These are phyloP conservation scores for Pueraria montana DNA, from an alignment of 306 rosid species.

Conservation along the genomic window DNA sequence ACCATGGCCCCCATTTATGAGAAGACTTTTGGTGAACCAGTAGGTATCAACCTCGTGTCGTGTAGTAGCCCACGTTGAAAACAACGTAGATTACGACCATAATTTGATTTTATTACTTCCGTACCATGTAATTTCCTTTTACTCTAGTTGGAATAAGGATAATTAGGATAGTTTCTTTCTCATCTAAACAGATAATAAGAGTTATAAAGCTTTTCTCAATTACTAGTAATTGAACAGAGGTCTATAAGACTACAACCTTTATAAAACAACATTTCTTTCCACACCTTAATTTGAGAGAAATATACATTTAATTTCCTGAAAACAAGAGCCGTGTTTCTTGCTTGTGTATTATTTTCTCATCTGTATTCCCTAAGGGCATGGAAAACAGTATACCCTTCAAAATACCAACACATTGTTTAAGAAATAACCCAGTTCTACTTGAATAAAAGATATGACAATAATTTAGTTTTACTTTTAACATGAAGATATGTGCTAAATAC, in stretches of 20 bases:
- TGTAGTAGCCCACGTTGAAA: too few relatives aligned
- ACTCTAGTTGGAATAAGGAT: too few relatives aligned
- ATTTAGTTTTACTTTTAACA: not conserved
- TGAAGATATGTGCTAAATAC: not conserved
- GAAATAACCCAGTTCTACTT: too few relatives aligned
- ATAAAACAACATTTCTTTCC: not conserved
- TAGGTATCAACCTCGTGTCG: not conserved
- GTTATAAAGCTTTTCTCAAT: not conserved
- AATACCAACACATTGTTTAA: not conserved
- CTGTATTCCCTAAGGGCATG: not conserved
- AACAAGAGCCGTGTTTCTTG: conserved; percentile 37
- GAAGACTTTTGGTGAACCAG: not conserved
- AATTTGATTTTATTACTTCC: too few relatives aligned
- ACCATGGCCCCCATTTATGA: not conserved
- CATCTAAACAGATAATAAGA: not conserved
- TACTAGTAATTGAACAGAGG: not conserved
- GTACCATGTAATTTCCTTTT: too few relatives aligned
- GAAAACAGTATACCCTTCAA: not conserved
- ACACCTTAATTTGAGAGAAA: conserved; percentile 2
- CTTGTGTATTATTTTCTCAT: not conserved
- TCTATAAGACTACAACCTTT: not conserved
- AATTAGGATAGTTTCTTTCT: not conserved
- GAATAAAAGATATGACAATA: too few relatives aligned
- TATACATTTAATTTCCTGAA: not conserved
- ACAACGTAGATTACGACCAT: too few relatives aligned